Conservation (phyloP, 2,329 filamentous ascomycete species). For the Thermoascus crustaceus region DNA sequence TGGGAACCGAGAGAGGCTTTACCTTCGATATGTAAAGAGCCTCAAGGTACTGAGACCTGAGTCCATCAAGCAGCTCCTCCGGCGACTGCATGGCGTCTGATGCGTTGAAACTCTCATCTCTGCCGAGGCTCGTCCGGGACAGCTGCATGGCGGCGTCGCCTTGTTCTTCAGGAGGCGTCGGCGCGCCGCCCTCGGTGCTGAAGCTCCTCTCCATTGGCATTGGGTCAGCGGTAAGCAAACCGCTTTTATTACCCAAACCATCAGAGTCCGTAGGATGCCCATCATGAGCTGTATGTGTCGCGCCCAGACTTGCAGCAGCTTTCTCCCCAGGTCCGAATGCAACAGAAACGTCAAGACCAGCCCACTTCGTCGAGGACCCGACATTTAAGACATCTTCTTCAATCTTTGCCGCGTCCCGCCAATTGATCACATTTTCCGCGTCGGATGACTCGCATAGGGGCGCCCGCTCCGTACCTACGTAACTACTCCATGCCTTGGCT, state of each 20-base stretch:
- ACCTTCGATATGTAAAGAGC: constrained; percentile 39
- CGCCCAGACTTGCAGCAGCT: neutral
- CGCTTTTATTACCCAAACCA: constrained; percentile 10
- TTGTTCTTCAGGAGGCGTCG: constrained; percentile 12
- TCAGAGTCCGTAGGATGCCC: too few species aligned
- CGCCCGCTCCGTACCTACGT: constrained; percentile 4
- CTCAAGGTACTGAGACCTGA: constrained; percentile 35
- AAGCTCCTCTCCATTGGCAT: constrained; percentile 8
- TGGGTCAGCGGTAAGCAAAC: constrained; percentile 9
- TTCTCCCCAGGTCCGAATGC: constrained; percentile 17
- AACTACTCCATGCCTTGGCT: constrained; percentile 23
- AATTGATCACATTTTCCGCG: constrained; percentile 12
- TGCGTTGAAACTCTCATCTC: constrained; percentile 5
- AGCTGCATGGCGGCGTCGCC: neutral
- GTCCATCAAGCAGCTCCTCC: constrained; percentile 27
- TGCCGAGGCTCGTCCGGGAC: constrained; percentile 10
- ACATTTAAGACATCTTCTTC: constrained; percentile 19
- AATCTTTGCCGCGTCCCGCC: constrained; percentile 30
- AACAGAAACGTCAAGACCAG: constrained; percentile 21
- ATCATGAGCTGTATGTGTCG: too few species aligned
- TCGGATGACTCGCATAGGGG: constrained; percentile 3
- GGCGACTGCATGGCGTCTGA: constrained; percentile 19
- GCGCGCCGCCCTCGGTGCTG: constrained; percentile 6
- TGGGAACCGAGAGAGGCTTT: constrained; percentile 3
- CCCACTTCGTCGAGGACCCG: constrained; percentile 14